Evolutionary conservation across 345 rosid genomes (phyloP).

Genomic region (Noccaea bulbosa): DNA sequence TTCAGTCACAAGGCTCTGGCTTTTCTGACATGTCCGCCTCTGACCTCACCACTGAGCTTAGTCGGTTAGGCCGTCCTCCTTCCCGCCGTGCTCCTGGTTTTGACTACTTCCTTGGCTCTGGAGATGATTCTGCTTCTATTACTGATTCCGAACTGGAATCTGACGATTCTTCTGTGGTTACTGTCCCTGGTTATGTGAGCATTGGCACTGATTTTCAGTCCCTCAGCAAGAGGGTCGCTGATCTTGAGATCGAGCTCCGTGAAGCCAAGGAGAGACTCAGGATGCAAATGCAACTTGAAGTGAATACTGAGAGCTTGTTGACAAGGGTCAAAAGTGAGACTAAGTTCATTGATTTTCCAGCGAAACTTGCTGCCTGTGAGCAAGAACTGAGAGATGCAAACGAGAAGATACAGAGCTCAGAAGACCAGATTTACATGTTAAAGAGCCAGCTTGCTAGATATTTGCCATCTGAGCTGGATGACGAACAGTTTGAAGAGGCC

Average conservation of each 20-base stretch:
- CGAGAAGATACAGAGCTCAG: constrained; percentile 53
- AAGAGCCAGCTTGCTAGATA: constrained; percentile 58
- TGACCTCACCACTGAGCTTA: constrained; percentile 54
- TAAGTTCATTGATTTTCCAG: constrained; percentile 46
- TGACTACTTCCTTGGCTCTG: constrained; percentile 66
- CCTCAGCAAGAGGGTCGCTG: constrained; percentile 50
- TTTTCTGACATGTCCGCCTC: constrained; percentile 52
- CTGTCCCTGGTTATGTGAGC: constrained; percentile 53
- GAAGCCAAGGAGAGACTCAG: constrained; percentile 61
- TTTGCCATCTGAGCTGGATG: constrained; percentile 38
- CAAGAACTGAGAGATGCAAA: constrained; percentile 61
- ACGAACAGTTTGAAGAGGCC: constrained; percentile 43
- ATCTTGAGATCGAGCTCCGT: constrained; percentile 65
- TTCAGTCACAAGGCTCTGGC: constrained; percentile 66
- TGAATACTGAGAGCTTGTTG: constrained; percentile 45
- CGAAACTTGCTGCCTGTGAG: constrained; percentile 57
- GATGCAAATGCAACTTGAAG: constrained; percentile 53
- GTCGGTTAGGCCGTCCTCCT: constrained; percentile 53
- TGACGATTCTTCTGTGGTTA: constrained; percentile 74
- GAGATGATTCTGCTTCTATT: constrained; percentile 65
- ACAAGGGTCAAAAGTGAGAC: constrained; percentile 43
- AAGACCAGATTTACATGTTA: constrained; percentile 58
- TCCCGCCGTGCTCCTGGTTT: constrained; percentile 71
- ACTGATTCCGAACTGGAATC: constrained; percentile 75
- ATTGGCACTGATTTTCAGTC: constrained; percentile 57